Evolutionary conservation across 2,329 filamentous ascomycete genomes (phyloP).

Genomic region (Pyricularia grisea): DNA sequence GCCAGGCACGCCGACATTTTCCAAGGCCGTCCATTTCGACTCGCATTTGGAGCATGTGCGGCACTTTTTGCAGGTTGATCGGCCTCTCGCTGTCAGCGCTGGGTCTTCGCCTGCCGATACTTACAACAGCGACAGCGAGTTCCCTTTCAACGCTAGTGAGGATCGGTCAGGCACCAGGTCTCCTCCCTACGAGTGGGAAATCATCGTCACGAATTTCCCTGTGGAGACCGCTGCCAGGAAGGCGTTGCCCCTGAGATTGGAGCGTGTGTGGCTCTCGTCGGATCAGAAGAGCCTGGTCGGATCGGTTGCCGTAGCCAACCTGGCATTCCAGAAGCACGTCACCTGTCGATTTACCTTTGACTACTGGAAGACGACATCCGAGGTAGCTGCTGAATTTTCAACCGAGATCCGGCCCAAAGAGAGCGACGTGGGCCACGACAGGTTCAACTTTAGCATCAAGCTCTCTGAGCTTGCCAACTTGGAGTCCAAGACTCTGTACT

Average conservation of each 20-base stretch:
- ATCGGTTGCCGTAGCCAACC: constrained; percentile 73
- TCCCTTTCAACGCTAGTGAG: constrained; percentile 58
- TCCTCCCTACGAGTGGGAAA: constrained; percentile 74
- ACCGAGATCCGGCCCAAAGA: constrained; percentile 58
- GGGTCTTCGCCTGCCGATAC: constrained; percentile 83
- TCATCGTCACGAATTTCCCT: constrained; percentile 77
- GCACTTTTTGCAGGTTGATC: constrained; percentile 89
- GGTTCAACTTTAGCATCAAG: constrained; percentile 92
- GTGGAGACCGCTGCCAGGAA: constrained; percentile 52
- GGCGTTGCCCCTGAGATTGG: constrained; percentile 63
- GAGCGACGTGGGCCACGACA: constrained; percentile 57
- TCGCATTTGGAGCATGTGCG: constrained; percentile 92
- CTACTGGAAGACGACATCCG: constrained; percentile 97
- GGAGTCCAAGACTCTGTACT: constrained; percentile 83
- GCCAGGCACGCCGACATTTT: constrained; percentile 92
- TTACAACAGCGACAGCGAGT: constrained; percentile 81
- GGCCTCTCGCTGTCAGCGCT: constrained; percentile 91
- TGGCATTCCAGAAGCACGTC: constrained; percentile 82
- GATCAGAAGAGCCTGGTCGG: constrained; percentile 85
- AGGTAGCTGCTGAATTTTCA: constrained; percentile 82
- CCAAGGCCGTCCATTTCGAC: constrained; percentile 97
- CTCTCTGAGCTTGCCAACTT: constrained; percentile 84
- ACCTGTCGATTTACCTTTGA: constrained; percentile 93
- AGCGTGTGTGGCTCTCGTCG: constrained; percentile 75
- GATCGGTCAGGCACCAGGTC: constrained; percentile 18